These are phyloP conservation scores for Pugionium cornutum DNA, from an alignment of 345 rosid genomes.

Conservation along the genomic window DNA sequence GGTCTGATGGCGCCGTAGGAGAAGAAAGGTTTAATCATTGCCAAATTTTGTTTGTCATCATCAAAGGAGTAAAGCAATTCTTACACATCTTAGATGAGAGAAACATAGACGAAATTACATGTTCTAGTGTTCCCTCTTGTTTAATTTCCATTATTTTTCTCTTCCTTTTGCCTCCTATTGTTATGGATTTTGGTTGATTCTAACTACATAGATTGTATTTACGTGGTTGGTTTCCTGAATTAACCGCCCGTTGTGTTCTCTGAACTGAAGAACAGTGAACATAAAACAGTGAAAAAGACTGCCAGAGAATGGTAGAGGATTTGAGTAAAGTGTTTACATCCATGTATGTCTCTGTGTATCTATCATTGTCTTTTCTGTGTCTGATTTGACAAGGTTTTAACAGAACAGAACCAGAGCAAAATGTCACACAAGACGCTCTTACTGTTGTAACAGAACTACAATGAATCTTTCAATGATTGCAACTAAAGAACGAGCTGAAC, in stretches of 20 bases:
- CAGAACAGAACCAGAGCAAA: too few species aligned
- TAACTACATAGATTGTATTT: conserved; percentile 39
- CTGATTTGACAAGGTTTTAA: too few species aligned
- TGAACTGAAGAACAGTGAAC: conserved; percentile 27
- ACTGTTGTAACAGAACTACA: too few species aligned
- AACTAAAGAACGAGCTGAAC: too few species aligned
- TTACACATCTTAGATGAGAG: conserved; percentile 35
- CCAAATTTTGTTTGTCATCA: conserved; percentile 38
- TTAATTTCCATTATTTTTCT: conserved; percentile 33
- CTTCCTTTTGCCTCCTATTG: too few species aligned
- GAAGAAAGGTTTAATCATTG: conserved; percentile 24
- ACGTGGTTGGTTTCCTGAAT: conserved; percentile 36
- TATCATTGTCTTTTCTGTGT: neutral
- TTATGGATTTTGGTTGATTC: conserved; percentile 33
- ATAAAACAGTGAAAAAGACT: conserved; percentile 27
- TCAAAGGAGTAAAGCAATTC: conserved; percentile 23
- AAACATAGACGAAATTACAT: conserved; percentile 37
- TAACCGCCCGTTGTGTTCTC: too few species aligned
- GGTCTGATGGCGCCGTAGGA: conserved; percentile 89
- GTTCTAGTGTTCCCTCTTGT: conserved; percentile 28
- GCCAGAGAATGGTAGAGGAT: conserved; percentile 22
- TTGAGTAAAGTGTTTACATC: conserved; percentile 34
- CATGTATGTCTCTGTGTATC: conserved; percentile 16
- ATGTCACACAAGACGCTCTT: too few species aligned
- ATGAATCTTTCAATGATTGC: too few species aligned